Evolutionary conservation across 306 rosid genomes (phyloP).

Genomic region (Prunus dulcis): DNA sequence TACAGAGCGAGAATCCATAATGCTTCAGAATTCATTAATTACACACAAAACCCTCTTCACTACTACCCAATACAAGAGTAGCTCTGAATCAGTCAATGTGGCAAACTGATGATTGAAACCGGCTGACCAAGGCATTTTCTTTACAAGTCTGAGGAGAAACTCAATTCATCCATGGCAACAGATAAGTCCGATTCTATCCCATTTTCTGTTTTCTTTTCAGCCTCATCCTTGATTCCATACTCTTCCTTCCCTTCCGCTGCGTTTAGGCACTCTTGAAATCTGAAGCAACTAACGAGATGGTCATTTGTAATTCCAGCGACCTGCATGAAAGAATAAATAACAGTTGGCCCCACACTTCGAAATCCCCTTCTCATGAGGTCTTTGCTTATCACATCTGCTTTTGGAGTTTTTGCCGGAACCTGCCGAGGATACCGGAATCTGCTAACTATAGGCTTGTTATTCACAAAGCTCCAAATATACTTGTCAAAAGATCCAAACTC

Average conservation of each 20-base stretch:
- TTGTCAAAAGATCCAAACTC: constrained; percentile 73
- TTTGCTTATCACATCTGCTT: constrained; percentile 78
- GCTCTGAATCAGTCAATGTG: constrained; percentile 29
- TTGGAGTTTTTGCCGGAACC: constrained; percentile 75
- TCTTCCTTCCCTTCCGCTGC: constrained; percentile 57
- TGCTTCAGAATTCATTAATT: constrained; percentile 46
- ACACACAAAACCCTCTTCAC: constrained; percentile 46
- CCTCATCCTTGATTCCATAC: constrained; percentile 36
- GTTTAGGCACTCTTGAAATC: constrained; percentile 62
- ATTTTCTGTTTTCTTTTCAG: constrained; percentile 31
- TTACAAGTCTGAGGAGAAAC: constrained; percentile 57
- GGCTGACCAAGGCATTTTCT: background rate
- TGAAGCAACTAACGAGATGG: constrained; percentile 74
- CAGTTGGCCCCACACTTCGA: constrained; percentile 71
- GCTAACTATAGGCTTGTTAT: constrained; percentile 65
- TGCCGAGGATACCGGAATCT: constrained; percentile 79
- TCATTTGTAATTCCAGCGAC: constrained; percentile 69
- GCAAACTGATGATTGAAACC: constrained; percentile 31
- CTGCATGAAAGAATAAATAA: constrained; percentile 81
- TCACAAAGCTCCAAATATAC: constrained; percentile 80
- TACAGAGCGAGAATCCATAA: constrained; percentile 39
- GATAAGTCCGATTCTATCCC: constrained; percentile 50
- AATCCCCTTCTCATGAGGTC: constrained; percentile 74
- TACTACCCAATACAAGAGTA: constrained; percentile 32
- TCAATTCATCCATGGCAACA: constrained; percentile 53